Evolutionary conservation across 192 early-diverging fungal genomes (phyloP), one percentile per base, ranked within the genome.

Genomic region (Physocladia obscura): DNA sequence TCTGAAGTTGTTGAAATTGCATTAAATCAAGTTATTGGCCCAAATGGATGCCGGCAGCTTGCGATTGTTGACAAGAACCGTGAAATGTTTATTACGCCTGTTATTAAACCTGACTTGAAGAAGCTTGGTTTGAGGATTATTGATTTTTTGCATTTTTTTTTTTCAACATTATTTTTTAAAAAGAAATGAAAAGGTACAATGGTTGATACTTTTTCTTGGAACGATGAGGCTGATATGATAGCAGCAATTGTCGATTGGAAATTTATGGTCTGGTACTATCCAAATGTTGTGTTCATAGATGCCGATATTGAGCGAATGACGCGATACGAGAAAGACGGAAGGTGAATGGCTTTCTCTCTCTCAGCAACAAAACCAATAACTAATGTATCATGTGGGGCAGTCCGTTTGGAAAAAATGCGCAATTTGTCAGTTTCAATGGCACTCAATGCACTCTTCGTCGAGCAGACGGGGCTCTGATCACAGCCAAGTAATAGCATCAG

Each of bases 201-300:
- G 85, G 82, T 86, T 15, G 85, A 87, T 32, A 81, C 80, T 19
- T 77, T 81, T 55, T 48, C 65, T 3, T 86, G 85, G 85, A 86
- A 86, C 59, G 79, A 84, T 35, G 85, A 87, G 35, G 67, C 68
- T 1, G 82, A 86, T 60, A 49, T 81, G 54, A 64, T 87, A 8
- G 69, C 73, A 5, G 76, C 80, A 3, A 77, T 86, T 24, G 75
- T 84, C 64, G 85, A 87, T 69, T 67, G 75, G 35, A 83, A 82
- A 64, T 78, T 84, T 29, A 74, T 80, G 34, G 75, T 86, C 0
- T 87, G 85, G 85, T 83, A 80, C 39, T 86, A 86, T 65, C 85
- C 85, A 24, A 83, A 82, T 57, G 84, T 78, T 11, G 78, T 86
- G 15, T 86, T 87, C 71, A 78, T 87, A 15, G 85, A 87, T 49